phyloP scores from a whole-genome alignment of 805 yeast genomes.

The Candida sphagnicola region DNA sequence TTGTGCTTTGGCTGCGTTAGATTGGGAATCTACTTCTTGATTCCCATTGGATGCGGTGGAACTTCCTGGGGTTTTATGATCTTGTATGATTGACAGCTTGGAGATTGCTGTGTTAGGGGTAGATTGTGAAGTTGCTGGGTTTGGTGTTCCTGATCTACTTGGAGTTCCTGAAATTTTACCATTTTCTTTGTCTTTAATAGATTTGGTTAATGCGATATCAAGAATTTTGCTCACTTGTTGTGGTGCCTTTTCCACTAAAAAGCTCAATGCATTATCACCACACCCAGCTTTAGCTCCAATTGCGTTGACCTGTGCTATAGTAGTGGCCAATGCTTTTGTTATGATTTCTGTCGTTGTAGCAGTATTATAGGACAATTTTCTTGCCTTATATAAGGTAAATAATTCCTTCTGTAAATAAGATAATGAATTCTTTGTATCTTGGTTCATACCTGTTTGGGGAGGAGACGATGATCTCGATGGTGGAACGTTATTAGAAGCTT shows the following conservation, averaged over 20 bases:
- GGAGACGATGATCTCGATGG: slow-evolving; percentile 9
- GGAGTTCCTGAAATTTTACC: slow-evolving; percentile 18
- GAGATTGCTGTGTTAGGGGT: too few species aligned
- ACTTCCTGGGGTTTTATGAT: too few species aligned
- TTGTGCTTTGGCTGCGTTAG: too few species aligned
- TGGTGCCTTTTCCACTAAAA: slow-evolving; percentile 76
- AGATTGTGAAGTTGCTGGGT: slow-evolving; percentile 5
- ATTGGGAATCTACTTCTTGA: too few species aligned
- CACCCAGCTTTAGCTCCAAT: slow-evolving; percentile 85
- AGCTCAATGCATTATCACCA: slow-evolving; percentile 71
- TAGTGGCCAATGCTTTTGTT: slow-evolving; percentile 89
- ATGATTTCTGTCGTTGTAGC: slow-evolving; percentile 79
- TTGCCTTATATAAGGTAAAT: slow-evolving; percentile 71
- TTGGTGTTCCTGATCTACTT: slow-evolving; percentile 20
- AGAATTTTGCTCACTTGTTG: slow-evolving; percentile 74
- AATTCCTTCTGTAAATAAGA: slow-evolving; percentile 84
- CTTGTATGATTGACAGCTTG: too few species aligned
- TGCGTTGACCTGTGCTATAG: slow-evolving; percentile 84
- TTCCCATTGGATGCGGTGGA: too few species aligned
- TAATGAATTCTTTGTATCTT: slow-evolving; percentile 69
- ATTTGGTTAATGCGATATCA: slow-evolving; percentile 77
- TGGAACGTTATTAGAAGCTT: slow-evolving; percentile 15
- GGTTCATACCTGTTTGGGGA: slow-evolving; percentile 31
- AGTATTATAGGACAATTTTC: slow-evolving; percentile 66
- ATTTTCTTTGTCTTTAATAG: slow-evolving; percentile 47